Conservation (phyloP, 2,329 filamentous ascomycete species). For the Chaetomium strumarium region DNA sequence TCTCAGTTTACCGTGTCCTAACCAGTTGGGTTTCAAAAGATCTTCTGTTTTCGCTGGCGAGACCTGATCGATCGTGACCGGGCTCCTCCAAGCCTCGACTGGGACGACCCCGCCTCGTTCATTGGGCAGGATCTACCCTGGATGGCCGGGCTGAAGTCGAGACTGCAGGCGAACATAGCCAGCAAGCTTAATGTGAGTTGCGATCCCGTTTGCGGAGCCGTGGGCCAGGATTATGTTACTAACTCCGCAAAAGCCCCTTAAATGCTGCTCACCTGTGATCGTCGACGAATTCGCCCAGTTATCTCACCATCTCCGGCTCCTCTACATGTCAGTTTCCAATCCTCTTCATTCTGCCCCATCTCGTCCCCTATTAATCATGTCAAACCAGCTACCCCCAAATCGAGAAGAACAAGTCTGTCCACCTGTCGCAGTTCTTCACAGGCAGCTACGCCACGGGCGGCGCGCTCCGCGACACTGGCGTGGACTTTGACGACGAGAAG, state of each 20-base stretch:
- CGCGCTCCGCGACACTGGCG: constrained; percentile 47
- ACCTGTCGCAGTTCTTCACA: constrained; percentile 64
- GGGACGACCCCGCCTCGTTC: constrained; percentile 55
- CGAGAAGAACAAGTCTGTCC: constrained; percentile 86
- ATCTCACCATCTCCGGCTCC: constrained; percentile 75
- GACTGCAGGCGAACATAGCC: constrained; percentile 71
- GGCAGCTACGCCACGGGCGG: constrained; percentile 51
- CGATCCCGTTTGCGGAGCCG: too few relatives aligned
- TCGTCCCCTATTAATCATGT: not conserved
- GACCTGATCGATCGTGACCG: constrained; percentile 65
- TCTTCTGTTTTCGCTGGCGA: constrained; percentile 97
- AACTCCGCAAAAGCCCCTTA: constrained; percentile 54
- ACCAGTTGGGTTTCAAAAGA: constrained; percentile 31
- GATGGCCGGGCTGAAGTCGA: constrained; percentile 67
- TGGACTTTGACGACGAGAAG: constrained; percentile 60
- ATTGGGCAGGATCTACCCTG: constrained; percentile 70
- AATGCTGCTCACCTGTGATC: constrained; percentile 86
- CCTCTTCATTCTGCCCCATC: not conserved
- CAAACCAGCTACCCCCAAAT: constrained; percentile 60
- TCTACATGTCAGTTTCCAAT: constrained; percentile 58
- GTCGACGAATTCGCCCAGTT: constrained; percentile 89
- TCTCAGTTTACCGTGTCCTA: not conserved
- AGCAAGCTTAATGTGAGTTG: constrained; percentile 65
- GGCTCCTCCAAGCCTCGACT: constrained; percentile 50
- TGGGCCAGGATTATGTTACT: not conserved